phyloP scores from a whole-genome alignment of 805 yeast species.

The Middelhovenomyces tepae region DNA sequence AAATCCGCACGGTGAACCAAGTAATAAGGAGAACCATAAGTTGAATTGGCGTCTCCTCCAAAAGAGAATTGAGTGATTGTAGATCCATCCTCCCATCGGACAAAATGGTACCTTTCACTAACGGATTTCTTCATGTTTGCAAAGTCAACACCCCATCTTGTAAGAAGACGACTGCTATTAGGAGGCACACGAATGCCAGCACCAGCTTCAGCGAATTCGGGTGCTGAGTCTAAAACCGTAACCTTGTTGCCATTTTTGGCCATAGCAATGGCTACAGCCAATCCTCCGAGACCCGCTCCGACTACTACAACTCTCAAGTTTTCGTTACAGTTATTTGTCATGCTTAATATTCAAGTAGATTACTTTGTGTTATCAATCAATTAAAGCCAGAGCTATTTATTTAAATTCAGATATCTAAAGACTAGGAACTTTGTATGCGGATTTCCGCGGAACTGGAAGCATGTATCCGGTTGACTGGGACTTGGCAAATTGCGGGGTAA shows the following conservation, averaged over 20 bases:
- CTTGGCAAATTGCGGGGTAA: too few relatives aligned
- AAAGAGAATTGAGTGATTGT: constrained; percentile 12
- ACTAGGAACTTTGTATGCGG: too few relatives aligned
- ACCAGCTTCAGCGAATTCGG: constrained; percentile 27
- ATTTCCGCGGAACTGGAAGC: too few relatives aligned
- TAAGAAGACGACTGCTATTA: constrained; percentile 21
- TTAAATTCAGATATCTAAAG: too few relatives aligned
- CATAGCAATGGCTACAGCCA: constrained; percentile 25
- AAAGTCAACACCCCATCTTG: constrained; percentile 19
- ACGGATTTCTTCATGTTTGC: constrained; percentile 12
- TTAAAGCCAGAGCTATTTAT: too few relatives aligned
- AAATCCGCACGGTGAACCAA: constrained; percentile 26
- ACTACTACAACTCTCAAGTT: constrained; percentile 17
- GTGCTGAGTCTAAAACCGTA: constrained; percentile 23
- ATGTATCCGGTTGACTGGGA: too few relatives aligned
- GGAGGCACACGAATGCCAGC: constrained; percentile 31
- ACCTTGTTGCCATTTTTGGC: constrained; percentile 23
- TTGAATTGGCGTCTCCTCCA: too few relatives aligned
- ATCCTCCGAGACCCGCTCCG: constrained; percentile 29
- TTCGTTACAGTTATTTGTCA: too few relatives aligned
- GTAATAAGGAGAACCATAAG: constrained; percentile 19
- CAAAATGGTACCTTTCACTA: too few relatives aligned
- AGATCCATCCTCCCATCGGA: constrained; percentile 22
- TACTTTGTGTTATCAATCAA: too few relatives aligned
- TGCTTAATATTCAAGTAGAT: too few relatives aligned